Evolutionary conservation across 495 filamentous ascomycete genomes (phyloP).

Genomic region (Ascobolus immersus): DNA sequence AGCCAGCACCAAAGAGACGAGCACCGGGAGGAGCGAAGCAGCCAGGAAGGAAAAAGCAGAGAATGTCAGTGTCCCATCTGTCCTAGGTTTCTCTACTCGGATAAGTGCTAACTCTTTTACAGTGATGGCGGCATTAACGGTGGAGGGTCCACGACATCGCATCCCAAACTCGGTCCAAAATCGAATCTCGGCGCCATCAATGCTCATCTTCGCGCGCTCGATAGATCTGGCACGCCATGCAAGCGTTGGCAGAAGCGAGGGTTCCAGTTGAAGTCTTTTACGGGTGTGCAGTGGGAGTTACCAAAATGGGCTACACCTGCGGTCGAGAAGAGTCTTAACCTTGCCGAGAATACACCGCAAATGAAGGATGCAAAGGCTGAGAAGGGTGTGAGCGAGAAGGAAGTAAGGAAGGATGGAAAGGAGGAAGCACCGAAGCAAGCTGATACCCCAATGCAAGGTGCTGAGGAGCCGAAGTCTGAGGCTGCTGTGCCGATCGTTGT

Average conservation of each 20-base stretch:
- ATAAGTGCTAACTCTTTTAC: conserved; percentile 17
- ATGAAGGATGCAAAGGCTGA: not conserved
- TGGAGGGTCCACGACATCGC: conserved; percentile 17
- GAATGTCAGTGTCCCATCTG: conserved; percentile 40
- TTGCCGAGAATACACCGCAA: not conserved
- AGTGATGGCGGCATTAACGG: conserved; percentile 36
- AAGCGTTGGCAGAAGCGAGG: conserved; percentile 69
- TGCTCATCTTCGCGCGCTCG: conserved; percentile 75
- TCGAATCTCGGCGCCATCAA: conserved; percentile 97
- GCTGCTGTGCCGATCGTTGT: no score
- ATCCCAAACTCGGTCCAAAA: conserved; percentile 73
- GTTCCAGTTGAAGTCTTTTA: conserved; percentile 75
- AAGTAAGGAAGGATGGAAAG: not conserved
- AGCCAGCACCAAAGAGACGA: conserved; percentile 38
- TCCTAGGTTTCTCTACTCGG: conserved; percentile 7
- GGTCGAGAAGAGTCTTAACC: not conserved
- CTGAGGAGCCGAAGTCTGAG: no score
- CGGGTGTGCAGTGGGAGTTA: conserved; percentile 62
- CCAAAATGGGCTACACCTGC: conserved; percentile 54
- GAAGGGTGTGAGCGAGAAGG: not conserved
- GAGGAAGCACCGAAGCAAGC: not conserved
- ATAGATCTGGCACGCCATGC: conserved; percentile 70
- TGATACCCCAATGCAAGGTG: no score
- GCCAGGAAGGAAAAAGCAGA: conserved; percentile 79
- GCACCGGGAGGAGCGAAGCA: conserved; percentile 33